Percentiles rank a stretch among this genome's conserved stretches.
Evolutionary conservation across 2,329 filamentous ascomycete species (phyloP).

Genomic region (Cytospora piceicola): DNA sequence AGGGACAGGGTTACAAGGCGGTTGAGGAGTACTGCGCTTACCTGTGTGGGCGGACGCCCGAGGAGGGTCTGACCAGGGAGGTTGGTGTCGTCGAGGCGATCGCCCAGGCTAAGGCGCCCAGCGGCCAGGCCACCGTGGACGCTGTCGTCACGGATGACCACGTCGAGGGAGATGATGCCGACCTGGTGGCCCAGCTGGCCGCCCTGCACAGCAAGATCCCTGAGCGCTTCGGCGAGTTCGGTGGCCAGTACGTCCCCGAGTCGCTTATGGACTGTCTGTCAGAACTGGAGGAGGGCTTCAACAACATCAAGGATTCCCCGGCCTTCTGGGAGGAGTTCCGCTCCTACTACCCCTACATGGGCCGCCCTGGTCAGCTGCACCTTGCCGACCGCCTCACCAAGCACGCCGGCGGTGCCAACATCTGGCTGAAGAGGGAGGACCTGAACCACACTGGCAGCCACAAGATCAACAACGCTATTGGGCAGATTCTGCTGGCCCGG

Average conservation of each 20-base stretch:
- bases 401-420: slow-evolving; percentile 87
- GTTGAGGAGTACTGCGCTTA: slow-evolving; percentile 87
- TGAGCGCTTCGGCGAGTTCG: slow-evolving; percentile 91
- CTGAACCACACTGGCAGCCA: slow-evolving; percentile 97
- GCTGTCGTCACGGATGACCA: slow-evolving; percentile 62
- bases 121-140: slow-evolving; percentile 67
- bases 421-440: slow-evolving; percentile 98
- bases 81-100: slow-evolving; percentile 73
- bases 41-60: slow-evolving; percentile 53
- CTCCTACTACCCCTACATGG: slow-evolving; percentile 97
- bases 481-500: slow-evolving; percentile 84
- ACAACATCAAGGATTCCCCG: slow-evolving; percentile 82
- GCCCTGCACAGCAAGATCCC: slow-evolving; percentile 81
- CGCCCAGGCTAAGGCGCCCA: slow-evolving; percentile 62
- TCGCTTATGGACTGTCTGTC: slow-evolving; percentile 96
- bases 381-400: slow-evolving; percentile 86
- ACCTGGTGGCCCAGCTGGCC: slow-evolving; percentile 79
- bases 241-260: slow-evolving; percentile 96
- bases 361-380: slow-evolving; percentile 89
- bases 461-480: slow-evolving; percentile 99
- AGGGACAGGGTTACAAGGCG: slow-evolving; percentile 68
- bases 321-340: slow-evolving; percentile 97
- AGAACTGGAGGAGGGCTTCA: slow-evolving; percentile 89
- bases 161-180: slow-evolving; percentile 49
- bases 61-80: slow-evolving; percentile 59